phyloP scores from a whole-genome alignment of 768 basidiomycete genomes.

The Serendipita sp. region DNA sequence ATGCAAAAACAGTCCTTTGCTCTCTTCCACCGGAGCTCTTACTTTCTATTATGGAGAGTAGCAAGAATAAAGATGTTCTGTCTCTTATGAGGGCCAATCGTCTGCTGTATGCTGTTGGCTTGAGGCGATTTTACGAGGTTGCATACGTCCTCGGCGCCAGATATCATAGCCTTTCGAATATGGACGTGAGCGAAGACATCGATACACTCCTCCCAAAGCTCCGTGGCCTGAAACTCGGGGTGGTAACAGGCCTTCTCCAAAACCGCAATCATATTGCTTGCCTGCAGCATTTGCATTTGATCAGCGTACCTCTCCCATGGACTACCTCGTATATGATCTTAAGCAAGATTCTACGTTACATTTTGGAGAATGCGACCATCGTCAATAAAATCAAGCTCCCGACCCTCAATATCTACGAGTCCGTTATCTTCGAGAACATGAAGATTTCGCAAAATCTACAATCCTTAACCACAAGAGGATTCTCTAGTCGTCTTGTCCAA shows the following conservation, averaged over 20 bases:
- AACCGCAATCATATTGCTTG: not conserved
- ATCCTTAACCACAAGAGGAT: not conserved
- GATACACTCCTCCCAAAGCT: not conserved
- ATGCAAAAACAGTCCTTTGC: not conserved
- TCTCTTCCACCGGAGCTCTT: not conserved
- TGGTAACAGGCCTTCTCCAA: not conserved
- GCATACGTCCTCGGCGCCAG: not conserved
- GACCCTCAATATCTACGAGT: not conserved
- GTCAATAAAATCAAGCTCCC: not conserved
- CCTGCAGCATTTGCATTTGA: not conserved
- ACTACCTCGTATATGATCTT: not conserved
- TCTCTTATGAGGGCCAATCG: not conserved
- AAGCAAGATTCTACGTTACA: not conserved
- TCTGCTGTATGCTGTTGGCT: not conserved
- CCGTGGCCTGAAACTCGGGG: not conserved
- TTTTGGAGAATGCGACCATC: not conserved
- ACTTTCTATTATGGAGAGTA: not conserved
- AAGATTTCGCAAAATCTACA: not conserved
- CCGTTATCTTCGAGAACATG: not conserved
- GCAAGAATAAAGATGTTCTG: not conserved
- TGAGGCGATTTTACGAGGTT: not conserved
- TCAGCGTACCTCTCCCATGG: not conserved
- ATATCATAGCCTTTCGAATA: not conserved
- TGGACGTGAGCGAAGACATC: not conserved
- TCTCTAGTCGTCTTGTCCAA: not conserved